Evolutionary conservation across 1,139 yeast genomes (phyloP).

Genomic region (Arxiozyma slooffiae): DNA sequence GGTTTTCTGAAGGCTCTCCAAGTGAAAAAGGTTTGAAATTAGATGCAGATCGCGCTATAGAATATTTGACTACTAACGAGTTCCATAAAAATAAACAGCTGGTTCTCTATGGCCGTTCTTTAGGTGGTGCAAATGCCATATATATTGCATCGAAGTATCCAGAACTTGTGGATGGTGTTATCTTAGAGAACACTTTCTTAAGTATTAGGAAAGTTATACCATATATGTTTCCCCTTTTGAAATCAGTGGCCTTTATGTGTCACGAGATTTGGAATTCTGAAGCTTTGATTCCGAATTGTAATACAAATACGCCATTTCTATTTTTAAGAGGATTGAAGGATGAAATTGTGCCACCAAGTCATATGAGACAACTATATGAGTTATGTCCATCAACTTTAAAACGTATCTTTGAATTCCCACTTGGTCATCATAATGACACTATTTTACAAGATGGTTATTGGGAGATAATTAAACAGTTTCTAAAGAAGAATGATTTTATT

Average conservation of each 20-base stretch:
- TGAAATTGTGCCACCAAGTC: constrained; percentile 85
- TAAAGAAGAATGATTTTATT: constrained; percentile 28
- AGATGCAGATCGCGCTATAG: constrained; percentile 70
- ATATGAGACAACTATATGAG: constrained; percentile 57
- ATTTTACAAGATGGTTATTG: constrained; percentile 65
- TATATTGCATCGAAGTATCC: constrained; percentile 60
- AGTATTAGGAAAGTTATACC: constrained; percentile 76
- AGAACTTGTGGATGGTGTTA: constrained; percentile 46
- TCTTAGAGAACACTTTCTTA: constrained; percentile 80
- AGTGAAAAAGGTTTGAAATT: constrained; percentile 69
- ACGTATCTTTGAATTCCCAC: constrained; percentile 42
- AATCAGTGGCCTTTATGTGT: constrained; percentile 50
- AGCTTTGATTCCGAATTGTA: constrained; percentile 42
- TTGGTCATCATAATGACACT: constrained; percentile 73
- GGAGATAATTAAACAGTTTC: constrained; percentile 53
- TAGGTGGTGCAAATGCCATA: constrained; percentile 93
- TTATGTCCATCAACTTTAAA: constrained; percentile 40
- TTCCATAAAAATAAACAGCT: constrained; percentile 43
- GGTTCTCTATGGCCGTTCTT: constrained; percentile 74
- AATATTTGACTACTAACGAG: constrained; percentile 45
- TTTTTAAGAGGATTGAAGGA: constrained; percentile 68
- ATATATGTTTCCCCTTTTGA: constrained; percentile 61
- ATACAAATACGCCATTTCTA: constrained; percentile 51
- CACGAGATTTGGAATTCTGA: constrained; percentile 84
- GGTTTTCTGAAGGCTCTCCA: constrained; percentile 70